These are phyloP conservation scores for Pseudocercospora crystallina DNA, from an alignment of 2,329 filamentous ascomycete genomes.

Conservation along the genomic window DNA sequence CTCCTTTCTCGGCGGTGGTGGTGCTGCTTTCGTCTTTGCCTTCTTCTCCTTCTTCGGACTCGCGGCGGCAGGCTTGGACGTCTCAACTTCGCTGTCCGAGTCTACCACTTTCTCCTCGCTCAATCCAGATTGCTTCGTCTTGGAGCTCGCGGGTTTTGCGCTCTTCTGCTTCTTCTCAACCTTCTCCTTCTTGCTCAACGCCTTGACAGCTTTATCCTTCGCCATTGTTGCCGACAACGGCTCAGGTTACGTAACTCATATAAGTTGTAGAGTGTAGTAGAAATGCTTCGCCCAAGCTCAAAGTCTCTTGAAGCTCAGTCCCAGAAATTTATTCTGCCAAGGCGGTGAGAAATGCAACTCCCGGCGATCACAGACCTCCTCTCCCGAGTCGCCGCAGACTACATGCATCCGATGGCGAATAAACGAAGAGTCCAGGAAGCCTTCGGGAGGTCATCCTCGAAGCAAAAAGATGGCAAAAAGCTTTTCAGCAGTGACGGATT, in stretches of 20 bases:
- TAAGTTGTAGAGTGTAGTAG: not conserved
- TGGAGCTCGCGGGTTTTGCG: slow-evolving; percentile 10
- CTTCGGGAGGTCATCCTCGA: slow-evolving; percentile 27
- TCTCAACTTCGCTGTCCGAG: slow-evolving; percentile 38
- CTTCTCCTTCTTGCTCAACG: slow-evolving; percentile 12
- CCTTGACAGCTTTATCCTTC: slow-evolving; percentile 10
- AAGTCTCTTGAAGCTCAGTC: too few relatives aligned
- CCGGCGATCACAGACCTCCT: too few relatives aligned
- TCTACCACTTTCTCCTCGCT: slow-evolving; percentile 25
- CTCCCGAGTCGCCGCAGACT: too few relatives aligned
- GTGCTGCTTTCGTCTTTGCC: slow-evolving; percentile 8
- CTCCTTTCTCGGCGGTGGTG: slow-evolving; percentile 4
- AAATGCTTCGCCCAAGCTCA: not conserved
- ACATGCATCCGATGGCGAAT: slow-evolving; percentile 24
- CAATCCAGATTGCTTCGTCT: slow-evolving; percentile 14
- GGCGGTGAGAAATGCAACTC: too few relatives aligned
- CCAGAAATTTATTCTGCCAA: too few relatives aligned
- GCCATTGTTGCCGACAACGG: slow-evolving; percentile 10
- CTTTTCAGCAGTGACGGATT: slow-evolving; percentile 2
- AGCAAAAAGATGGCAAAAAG: not conserved
- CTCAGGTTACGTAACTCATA: not conserved
- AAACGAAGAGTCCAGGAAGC: slow-evolving; percentile 38
- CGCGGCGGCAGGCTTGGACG: not conserved
- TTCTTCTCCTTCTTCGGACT: slow-evolving; percentile 10
- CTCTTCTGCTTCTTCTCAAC: slow-evolving; percentile 20